Base-by-base conservation (phyloP, 331 rosid genomes). In the Quercus lobata region DNA sequence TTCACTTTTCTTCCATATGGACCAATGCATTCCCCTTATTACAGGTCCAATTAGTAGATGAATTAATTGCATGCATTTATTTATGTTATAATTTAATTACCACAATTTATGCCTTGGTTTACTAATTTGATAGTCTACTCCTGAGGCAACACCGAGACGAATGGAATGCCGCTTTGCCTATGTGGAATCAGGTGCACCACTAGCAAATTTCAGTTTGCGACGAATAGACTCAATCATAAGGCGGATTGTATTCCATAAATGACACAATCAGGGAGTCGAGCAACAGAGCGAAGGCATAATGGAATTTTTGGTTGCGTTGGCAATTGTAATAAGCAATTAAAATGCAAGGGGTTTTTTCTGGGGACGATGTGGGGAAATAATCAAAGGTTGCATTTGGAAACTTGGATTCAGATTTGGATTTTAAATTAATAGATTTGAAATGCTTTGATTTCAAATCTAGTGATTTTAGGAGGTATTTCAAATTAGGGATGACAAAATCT, bases 21-120 rank as follows among this genome's bases (percentile, higher is more conserved):
- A 34, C 35, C 69, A 27, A 27, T 14, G n/a, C 16, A 18, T 15
- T 61, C 37, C n/a, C 29, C n/a, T 27, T 62, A 12, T 27, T 27
- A 62, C 16, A 27, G 19, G 2, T 24, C 69, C 16, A 62, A 12
- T 62, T 14, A 44, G 24, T 18, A 32, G 49, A 21, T 70, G 27
- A 71, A 21, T 60, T 61, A 55, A 76, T 35, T 54, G 69, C 34
- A 54, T 52, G 62, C 29, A 55, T 35, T 41, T 41, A 55, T 5
- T 32, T 12, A 22, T 17, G 37, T 57, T 72, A 77, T 70, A 16
- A 73, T 71, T 53, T 21, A 55, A 79, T 73, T 91, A 92, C 98
- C 97, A 95, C 88, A 62, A 95, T 93, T 82, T 91, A 95, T 22
- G 97, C 97, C 79, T 94, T 94, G 95, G 83, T 94, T 94, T 74